Conservation (phyloP, 192 early-diverging fungal genomes). For the Coemansia sp. region DNA sequence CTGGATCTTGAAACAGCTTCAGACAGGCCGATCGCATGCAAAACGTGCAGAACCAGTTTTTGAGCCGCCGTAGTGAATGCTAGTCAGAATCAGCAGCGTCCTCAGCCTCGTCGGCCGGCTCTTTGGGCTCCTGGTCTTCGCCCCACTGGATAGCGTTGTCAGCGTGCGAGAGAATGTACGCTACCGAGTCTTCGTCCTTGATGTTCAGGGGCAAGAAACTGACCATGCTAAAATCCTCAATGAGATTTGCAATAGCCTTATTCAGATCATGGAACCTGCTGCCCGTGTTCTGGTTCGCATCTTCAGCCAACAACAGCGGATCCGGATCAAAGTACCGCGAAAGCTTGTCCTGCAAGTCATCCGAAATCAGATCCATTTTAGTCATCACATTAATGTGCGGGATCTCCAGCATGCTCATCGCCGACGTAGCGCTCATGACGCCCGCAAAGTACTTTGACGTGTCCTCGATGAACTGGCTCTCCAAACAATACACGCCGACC, state of each 20-base stretch:
- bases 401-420: conserved; percentile 96
- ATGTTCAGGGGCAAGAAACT: conserved; percentile 91
- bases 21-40: too few relatives aligned
- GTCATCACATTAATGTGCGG: conserved; percentile 98
- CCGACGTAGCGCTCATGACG: conserved; percentile 90
- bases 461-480: conserved; percentile 95
- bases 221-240: conserved; percentile 98
- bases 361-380: conserved; percentile 89
- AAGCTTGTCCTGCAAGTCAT: conserved; percentile 61
- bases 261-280: conserved; percentile 83
- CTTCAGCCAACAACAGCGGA: conserved; percentile 77
- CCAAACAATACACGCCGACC: conserved; percentile 91
- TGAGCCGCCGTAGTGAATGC: too few relatives aligned
- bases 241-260: conserved; percentile 82
- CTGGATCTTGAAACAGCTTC: too few relatives aligned
- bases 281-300: conserved; percentile 70
- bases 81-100: conserved; percentile 5
- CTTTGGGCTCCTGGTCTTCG: conserved; percentile 96
- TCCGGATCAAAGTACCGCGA: conserved; percentile 89
- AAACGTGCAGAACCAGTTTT: too few relatives aligned
- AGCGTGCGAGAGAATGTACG: conserved; percentile 78
- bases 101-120: conserved; percentile 48
- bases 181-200: conserved; percentile 90
- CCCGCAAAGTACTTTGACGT: conserved; percentile 96
- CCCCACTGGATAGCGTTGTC: conserved; percentile 97